Evolutionary conservation across 2,329 filamentous ascomycete genomes (phyloP).

Genomic region (Dactylellina drechsleri): DNA sequence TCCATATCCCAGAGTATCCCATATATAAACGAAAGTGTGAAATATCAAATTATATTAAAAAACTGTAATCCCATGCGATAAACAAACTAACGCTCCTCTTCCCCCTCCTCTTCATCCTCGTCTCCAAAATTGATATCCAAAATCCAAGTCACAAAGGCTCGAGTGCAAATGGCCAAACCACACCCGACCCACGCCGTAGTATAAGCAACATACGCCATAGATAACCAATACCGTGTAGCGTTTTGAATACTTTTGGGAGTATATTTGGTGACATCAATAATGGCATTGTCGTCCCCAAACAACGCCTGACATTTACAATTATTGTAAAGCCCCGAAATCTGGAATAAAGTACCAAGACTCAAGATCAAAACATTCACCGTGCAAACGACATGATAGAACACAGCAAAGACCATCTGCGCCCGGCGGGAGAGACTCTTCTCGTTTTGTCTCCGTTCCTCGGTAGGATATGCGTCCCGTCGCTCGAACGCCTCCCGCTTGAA

Average conservation of each 20-base stretch:
- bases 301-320: constrained; percentile 26
- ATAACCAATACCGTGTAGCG: constrained; percentile 23
- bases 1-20: too few species aligned
- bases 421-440: constrained; percentile 2
- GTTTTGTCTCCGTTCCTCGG: neutral
- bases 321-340: constrained; percentile 21
- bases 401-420: neutral
- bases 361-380: constrained; percentile 19
- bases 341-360: constrained; percentile 16
- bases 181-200: constrained; percentile 23
- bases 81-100: constrained; percentile 1
- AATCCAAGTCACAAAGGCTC: constrained; percentile 19
- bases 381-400: constrained; percentile 15
- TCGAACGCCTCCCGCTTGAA: constrained; percentile 32
- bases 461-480: constrained; percentile 8
- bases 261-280: constrained; percentile 10
- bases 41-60: too few species aligned
- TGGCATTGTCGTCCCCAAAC: constrained; percentile 12
- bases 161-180: constrained; percentile 13
- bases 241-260: constrained; percentile 4
- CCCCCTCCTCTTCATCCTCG: constrained; percentile 7
- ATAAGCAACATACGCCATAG: constrained; percentile 24
- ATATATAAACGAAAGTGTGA: too few species aligned
- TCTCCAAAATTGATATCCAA: constrained; percentile 22
- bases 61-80: neutral